A percentile compares a stretch with the other conserved stretches of the same genome.
Evolutionary conservation across 768 basidiomycete genomes (phyloP).

Genomic region (Hemileccinum rubropunctum): DNA sequence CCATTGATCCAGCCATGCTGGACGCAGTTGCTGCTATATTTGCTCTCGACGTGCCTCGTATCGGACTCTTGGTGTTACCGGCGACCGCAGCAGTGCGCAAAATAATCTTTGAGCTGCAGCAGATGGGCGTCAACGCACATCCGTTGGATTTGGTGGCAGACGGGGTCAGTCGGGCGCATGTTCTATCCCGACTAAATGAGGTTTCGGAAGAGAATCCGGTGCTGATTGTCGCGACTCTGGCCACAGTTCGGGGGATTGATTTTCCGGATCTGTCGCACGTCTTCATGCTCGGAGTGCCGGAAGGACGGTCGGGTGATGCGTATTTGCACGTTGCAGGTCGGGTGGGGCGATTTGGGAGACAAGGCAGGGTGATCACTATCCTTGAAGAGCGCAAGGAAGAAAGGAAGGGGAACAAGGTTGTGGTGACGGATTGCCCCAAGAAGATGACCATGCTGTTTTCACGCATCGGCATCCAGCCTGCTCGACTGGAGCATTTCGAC

Average conservation of each 20-base stretch:
- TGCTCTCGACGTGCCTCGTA: conserved; percentile 67
- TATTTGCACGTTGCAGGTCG: conserved; percentile 74
- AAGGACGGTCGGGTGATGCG: conserved; percentile 49
- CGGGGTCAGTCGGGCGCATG: conserved; percentile 42
- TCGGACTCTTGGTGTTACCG: conserved; percentile 67
- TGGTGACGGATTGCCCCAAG: conserved; percentile 34
- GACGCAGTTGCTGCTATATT: conserved; percentile 71
- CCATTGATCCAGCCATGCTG: conserved; percentile 52
- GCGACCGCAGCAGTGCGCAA: conserved; percentile 59
- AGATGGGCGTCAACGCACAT: conserved; percentile 65
- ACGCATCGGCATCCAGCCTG: conserved; percentile 43
- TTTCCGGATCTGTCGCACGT: conserved; percentile 70
- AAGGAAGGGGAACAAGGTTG: conserved; percentile 27
- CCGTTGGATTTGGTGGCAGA: conserved; percentile 51
- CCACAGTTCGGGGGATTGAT: conserved; percentile 72
- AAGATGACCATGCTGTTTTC: conserved; percentile 44
- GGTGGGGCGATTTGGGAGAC: conserved; percentile 67
- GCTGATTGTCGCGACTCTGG: conserved; percentile 65
- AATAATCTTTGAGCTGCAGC: conserved; percentile 60
- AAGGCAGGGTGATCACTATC: conserved; percentile 65
- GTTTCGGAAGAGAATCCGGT: conserved; percentile 48
- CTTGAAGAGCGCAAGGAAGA: conserved; percentile 40
- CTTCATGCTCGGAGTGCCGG: conserved; percentile 64
- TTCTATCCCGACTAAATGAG: conserved; percentile 35
- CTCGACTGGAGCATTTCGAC: conserved; percentile 52